Evolutionary conservation across 495 filamentous ascomycete genomes (phyloP).

Genomic region (Neurospora cerealis): DNA sequence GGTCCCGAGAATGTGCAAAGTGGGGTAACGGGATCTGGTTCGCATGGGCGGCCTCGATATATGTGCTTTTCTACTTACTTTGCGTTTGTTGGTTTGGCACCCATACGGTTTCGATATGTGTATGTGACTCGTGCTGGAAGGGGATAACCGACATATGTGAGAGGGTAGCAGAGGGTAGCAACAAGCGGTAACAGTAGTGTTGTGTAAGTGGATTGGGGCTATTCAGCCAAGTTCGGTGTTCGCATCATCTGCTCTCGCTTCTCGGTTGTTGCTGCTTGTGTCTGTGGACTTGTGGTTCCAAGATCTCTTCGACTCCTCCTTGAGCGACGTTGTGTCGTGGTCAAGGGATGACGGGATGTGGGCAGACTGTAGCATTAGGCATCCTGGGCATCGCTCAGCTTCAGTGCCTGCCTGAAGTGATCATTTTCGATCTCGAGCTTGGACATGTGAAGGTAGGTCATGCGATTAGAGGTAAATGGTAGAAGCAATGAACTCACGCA

Average conservation of each 20-base stretch:
- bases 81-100: too few relatives aligned
- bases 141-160: not conserved
- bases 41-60: not conserved
- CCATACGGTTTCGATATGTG: too few relatives aligned
- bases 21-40: not conserved
- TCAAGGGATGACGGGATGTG: not conserved
- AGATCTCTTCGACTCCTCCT: not conserved
- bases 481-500: not conserved
- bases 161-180: not conserved
- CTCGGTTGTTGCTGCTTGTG: not conserved
- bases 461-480: not conserved
- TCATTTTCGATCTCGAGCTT: not conserved
- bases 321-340: not conserved
- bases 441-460: not conserved
- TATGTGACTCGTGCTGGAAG: not conserved
- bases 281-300: not conserved
- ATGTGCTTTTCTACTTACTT: not conserved
- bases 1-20: not conserved
- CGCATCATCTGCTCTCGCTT: not conserved
- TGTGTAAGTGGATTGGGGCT: not conserved
- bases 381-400: not conserved
- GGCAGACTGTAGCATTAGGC: not conserved
- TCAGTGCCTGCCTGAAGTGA: not conserved
- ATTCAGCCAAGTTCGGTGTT: not conserved
- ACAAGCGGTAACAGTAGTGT: not conserved